Evolutionary conservation across 163 green algal genomes (phyloP), one percentile per base, ranked within the genome.

Genomic region (Scenedesmus sp.): DNA sequence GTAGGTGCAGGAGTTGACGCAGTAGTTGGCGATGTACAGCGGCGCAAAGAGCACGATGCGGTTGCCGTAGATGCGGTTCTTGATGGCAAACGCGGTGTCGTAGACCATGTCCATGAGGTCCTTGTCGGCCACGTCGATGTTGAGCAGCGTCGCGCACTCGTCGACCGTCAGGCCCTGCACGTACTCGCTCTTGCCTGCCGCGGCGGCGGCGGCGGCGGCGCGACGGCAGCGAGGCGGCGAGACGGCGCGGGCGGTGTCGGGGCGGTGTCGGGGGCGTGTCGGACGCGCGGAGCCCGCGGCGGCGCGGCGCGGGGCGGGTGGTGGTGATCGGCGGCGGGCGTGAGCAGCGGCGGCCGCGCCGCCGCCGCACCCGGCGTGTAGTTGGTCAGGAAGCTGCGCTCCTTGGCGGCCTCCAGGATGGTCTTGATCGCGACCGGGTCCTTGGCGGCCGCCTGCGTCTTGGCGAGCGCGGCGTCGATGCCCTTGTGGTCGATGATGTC

Each of bases 1-100:
- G 83, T 93, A 93, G 13, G 86, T 85, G 83, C 89, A 93, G 63
- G 76, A 85, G 82, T 93, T 93, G 44, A 92, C 85, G 75, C 89
- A 93, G 80, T 93, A 86, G 83, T 93, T 93, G 63, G 89, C 86
- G 20, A 93, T 78, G 85, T 93, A 93, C 2, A 93, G 83, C 10
- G 89, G 88, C 24, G 88, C 86, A 65, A 93, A 93, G 26, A 93
- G 88, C 53, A 93, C 89, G 60, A 93, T 91, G 50, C 89, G 89
- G 86, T 93, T 93, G 81, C 88, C 89, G 71, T 93, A 93, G 67
- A 93, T 93, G 79, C 88, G 84, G 54, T 93, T 60, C 84, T 93
- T 93, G 75, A 93, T 93, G 67, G 83, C 84, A 15, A 90, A 87
- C 1, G 89, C 89, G 0, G 89, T 93, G 65, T 93, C 89, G 60